Evolutionary conservation across 140 eudicot genomes (phyloP), one percentile per base, ranked within the genome.

Genomic region (Stevia rebaudiana): DNA sequence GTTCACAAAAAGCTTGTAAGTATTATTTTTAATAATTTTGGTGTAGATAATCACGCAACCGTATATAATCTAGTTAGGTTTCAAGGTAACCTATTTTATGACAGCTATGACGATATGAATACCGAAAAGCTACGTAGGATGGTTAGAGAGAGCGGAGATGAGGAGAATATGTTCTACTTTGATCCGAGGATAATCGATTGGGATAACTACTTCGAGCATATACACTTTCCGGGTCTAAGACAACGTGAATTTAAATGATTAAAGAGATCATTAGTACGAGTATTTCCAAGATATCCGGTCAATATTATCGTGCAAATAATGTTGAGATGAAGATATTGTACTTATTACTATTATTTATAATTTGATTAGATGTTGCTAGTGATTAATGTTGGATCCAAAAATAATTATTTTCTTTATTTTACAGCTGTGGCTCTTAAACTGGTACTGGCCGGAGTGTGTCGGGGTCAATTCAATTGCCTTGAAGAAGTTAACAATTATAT

Each of bases 61-160:
- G n/a, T n/a, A n/a, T n/a, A n/a, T 68, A 3, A 17, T 24, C 12
- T 39, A 53, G 8, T 11, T 23, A 22, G 3, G 12, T 47, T 18
- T 23, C 16, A 36, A 68, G 41, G 11, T 28, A 23, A 48, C 25
- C 15, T 51, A 24, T 30, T 65, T 33, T 65, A 4, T 13, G 33
- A 66, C 77, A 91, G 98, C 41, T 91, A 67, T n/a, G 96, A 91
- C 8, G 98, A 91, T 48, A 74, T 77, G 75, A 91, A 91, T 82
- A 82, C 87, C 0, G 92, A 87, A 65, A 88, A 83, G 71, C 62
- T 91, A 39, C 85, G 95, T 28, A 77, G 57, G 46, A 79, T 77
- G 6, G 73, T 80, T 19, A 77, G 61, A 65, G 81, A 77, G 54
- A 72, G 74, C n/a, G 95, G 76, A 2, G 67, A 41, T n/a, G 95